Percentiles rank a stretch among this genome's conserved stretches.
phyloP scores from a whole-genome alignment of 331 rosid genomes.

The Dryas integrifolia region DNA sequence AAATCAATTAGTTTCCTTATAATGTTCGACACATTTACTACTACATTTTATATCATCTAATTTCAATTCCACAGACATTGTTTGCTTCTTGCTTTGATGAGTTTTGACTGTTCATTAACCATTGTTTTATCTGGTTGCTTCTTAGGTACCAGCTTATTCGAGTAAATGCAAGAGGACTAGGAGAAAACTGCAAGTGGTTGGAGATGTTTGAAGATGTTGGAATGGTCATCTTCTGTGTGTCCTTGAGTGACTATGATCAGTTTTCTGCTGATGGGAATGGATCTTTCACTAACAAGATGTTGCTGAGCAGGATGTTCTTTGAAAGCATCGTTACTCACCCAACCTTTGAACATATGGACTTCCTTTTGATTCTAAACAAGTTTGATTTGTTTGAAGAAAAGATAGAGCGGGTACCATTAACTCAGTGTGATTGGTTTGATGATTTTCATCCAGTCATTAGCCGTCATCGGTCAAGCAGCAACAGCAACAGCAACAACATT shows the following conservation, averaged over 20 bases:
- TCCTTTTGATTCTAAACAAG: slow-evolving; percentile 84
- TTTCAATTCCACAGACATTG: not conserved
- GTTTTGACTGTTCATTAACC: not conserved
- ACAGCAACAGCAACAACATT: slow-evolving; percentile 53
- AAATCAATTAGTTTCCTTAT: not conserved
- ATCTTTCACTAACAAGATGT: slow-evolving; percentile 66
- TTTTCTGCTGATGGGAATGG: slow-evolving; percentile 62
- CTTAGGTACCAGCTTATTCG: slow-evolving; percentile 88
- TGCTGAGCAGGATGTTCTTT: slow-evolving; percentile 68
- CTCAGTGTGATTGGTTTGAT: slow-evolving; percentile 80
- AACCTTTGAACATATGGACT: slow-evolving; percentile 82
- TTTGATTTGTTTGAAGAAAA: slow-evolving; percentile 74
- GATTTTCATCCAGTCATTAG: slow-evolving; percentile 77
- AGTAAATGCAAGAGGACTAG: slow-evolving; percentile 72
- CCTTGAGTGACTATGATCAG: slow-evolving; percentile 87
- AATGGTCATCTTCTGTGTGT: slow-evolving; percentile 78
- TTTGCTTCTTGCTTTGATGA: slow-evolving; percentile 2
- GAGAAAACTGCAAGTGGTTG: slow-evolving; percentile 97
- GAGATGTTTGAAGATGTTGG: slow-evolving; percentile 99
- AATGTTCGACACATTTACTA: not conserved
- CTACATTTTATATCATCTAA: not conserved
- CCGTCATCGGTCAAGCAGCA: slow-evolving; percentile 48
- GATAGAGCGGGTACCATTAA: slow-evolving; percentile 63
- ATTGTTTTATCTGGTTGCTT: slow-evolving; percentile 26
- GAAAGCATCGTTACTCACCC: slow-evolving; percentile 84